Evolutionary conservation across 1,139 yeast species (phyloP).

Genomic region (Pichia sp.): DNA sequence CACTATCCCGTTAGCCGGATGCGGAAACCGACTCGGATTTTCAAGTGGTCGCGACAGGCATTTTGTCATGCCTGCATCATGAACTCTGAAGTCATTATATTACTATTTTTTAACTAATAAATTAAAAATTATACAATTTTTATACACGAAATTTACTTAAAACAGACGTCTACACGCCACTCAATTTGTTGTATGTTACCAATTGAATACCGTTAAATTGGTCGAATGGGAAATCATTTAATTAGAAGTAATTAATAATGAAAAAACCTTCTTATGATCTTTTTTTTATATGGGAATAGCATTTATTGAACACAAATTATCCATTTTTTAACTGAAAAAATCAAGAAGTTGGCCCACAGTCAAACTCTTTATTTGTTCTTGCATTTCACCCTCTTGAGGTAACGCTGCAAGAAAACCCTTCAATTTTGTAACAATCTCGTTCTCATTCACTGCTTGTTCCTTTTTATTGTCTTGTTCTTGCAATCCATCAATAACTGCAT

Average conservation of each 20-base stretch:
- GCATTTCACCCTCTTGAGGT: constrained; percentile 3
- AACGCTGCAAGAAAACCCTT: constrained; percentile 2
- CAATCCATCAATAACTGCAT: constrained; percentile 3
- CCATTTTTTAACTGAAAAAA: neutral
- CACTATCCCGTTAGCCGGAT: neutral
- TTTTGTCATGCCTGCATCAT: neutral
- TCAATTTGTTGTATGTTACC: no score
- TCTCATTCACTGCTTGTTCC: neutral
- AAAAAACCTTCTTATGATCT: no score
- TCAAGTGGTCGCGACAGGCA: neutral
- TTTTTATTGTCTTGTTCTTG: neutral
- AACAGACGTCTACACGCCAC: no score
- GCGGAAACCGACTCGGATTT: constrained; percentile 6
- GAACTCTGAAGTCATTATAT: no score
- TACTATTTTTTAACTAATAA: no score
- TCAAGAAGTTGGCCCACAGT: constrained; percentile 5
- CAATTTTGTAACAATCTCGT: neutral
- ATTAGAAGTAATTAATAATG: no score
- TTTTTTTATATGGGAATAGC: no score
- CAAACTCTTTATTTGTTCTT: constrained; percentile 5
- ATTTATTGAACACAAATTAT: neutral
- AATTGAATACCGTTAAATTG: no score
- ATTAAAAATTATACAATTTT: neutral
- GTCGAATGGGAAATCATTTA: no score
- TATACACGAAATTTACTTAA: neutral